Evolutionary conservation across 768 basidiomycete species (phyloP).

Genomic region (Lactifluus pinguis): DNA sequence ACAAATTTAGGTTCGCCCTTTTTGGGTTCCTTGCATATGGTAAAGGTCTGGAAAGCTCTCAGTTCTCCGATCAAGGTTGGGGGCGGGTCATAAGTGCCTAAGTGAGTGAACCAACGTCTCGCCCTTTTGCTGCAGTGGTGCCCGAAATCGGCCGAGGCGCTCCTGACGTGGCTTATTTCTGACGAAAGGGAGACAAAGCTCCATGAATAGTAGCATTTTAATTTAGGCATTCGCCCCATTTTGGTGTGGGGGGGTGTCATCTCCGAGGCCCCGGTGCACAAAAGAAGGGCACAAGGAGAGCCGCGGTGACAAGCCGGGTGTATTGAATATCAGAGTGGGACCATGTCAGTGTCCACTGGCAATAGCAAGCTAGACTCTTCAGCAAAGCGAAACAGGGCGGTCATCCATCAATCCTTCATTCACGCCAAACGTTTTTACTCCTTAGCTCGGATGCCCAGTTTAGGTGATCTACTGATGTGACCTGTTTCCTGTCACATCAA

Average conservation of each 20-base stretch:
- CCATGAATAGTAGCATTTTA: conserved; percentile 6
- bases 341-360: not conserved
- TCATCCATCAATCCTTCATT: conserved; percentile 1
- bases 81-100: not conserved
- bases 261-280: conserved; percentile 10
- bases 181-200: not conserved
- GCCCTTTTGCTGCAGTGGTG: not conserved
- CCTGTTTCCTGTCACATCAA: not conserved
- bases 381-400: conserved; percentile 11
- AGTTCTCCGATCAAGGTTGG: conserved; percentile 9
- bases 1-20: not conserved
- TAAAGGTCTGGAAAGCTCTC: conserved; percentile 3
- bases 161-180: not conserved
- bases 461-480: conserved; percentile 12
- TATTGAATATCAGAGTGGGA: not conserved
- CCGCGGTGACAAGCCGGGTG: conserved; percentile 4
- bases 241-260: not conserved
- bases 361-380: not conserved
- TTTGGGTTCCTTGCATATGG: not conserved
- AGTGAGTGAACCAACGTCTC: not conserved
- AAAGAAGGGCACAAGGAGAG: not conserved
- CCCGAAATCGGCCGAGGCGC: conserved; percentile 12
- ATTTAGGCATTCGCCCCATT: conserved; percentile 1
- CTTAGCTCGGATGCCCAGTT: not conserved
- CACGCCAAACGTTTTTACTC: not conserved